Base-by-base conservation (phyloP, 495 filamentous ascomycete genomes). In the Lophiotrema nucula region DNA sequence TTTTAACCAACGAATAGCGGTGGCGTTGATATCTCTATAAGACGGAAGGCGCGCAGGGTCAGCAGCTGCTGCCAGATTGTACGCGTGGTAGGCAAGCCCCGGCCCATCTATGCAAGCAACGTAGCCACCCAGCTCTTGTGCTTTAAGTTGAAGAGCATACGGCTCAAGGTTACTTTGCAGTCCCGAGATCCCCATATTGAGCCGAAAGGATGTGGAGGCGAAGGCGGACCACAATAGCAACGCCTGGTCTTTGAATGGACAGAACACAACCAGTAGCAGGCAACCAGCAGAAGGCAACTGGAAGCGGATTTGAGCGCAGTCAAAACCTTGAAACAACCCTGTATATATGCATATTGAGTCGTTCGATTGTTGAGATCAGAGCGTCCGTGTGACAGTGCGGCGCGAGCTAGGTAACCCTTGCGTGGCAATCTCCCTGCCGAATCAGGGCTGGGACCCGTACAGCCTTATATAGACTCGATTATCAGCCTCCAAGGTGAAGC, bases 171-270 rank as follows among this genome's bases (percentile, higher is more conserved):
- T 16, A 3, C 13, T 18, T 23, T 35, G 23, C 13, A 67, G 48
- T 12, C 60, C 54, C 10, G 48, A 23, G 38, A 67, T 53, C 4
- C 64, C 64, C 64, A 67, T 67, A 43, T 46, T 52, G 41, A 16
- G 16, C 18, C 15, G 23, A 5, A 15, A n/a, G n/a, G n/a, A n/a
- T n/a, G n/a, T n/a, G n/a, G n/a, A n/a, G n/a, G n/a, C n/a, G n/a
- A n/a, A n/a, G n/a, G n/a, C n/a, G n/a, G n/a, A n/a, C n/a, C n/a
- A n/a, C n/a, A n/a, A n/a, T n/a, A n/a, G n/a, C n/a, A n/a, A n/a
- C n/a, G n/a, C n/a, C n/a, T n/a, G n/a, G n/a, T n/a, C n/a, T n/a
- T n/a, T n/a, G n/a, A n/a, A n/a, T n/a, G n/a, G n/a, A n/a, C n/a
- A n/a, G n/a, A n/a, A n/a, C n/a, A n/a, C n/a, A n/a, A n/a, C n/a